Percentiles rank a stretch among this genome's conserved stretches.
Evolutionary conservation across 2,329 filamentous ascomycete genomes (phyloP).

Genomic region (Fonsecaea nubica): DNA sequence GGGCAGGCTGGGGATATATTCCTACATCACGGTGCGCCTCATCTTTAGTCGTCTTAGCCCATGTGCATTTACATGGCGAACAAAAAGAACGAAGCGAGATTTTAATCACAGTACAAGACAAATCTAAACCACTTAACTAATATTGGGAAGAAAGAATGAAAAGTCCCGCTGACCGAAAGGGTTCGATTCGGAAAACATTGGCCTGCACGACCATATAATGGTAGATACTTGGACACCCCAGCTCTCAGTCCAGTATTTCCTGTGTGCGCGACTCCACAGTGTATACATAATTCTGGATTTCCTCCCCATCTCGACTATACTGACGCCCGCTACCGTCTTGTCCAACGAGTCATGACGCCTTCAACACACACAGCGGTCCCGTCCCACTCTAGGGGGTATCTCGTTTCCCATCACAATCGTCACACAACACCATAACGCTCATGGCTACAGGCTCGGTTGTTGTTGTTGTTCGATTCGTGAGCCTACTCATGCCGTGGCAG

Average conservation of each 20-base stretch:
- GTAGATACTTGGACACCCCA: not conserved
- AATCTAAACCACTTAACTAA: too few species aligned
- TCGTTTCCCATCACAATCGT: not conserved
- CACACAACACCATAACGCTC: not conserved
- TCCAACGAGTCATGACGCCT: conserved; percentile 3
- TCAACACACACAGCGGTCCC: not conserved
- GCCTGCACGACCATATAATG: not conserved
- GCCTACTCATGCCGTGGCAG: conserved; percentile 11
- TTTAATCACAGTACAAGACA: too few species aligned
- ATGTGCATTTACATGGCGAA: too few species aligned
- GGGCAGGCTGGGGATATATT: too few species aligned
- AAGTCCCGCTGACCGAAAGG: too few species aligned
- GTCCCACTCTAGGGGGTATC: not conserved
- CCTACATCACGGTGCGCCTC: too few species aligned
- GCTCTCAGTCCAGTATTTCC: not conserved
- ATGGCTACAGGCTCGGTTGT: not conserved
- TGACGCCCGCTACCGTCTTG: not conserved
- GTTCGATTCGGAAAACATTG: too few species aligned
- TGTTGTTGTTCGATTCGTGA: not conserved
- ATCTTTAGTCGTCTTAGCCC: too few species aligned
- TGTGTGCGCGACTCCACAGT: not conserved
- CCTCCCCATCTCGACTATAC: not conserved
- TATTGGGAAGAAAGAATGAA: too few species aligned
- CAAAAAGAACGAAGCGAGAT: too few species aligned
- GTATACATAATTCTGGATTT: not conserved